Evolutionary conservation across 768 basidiomycete genomes (phyloP), one percentile per base, ranked within the genome.

Genomic region (Hericium alpestre): DNA sequence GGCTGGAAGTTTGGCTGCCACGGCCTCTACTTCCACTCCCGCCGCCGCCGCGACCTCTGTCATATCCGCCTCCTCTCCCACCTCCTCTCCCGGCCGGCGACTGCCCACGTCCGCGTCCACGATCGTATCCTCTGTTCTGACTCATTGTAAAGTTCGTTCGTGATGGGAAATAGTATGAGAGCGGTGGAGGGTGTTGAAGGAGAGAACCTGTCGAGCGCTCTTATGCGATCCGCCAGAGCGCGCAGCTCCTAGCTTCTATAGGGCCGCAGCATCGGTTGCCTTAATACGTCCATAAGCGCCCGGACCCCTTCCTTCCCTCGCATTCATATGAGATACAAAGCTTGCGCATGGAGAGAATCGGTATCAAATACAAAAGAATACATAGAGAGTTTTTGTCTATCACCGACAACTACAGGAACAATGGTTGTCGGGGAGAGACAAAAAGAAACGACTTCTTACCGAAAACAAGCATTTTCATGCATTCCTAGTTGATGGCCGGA

Each of bases 361-460:
- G n/a, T 16, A 20, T 13, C 18, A 37, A 38, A 12, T 32, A 16
- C 25, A 51, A 20, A 51, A 27, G 25, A 11, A 39, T 8, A 10
- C 32, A 38, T 53, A 12, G 18, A 20, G 18, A 15, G 16, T 20
- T 38, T 53, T 53, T 53, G 37, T 53, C 52, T 53, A 38, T 53
- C 52, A 32, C 38, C 52, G 52, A 53, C 52, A 53, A 37, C 38
- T 38, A 53, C 18, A 37, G 20, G 25, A 38, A 22, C 20, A 15
- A 38, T 53, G 32, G 52, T 53, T 53, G 52, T 53, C 52, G 52
- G 38, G 32, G 52, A 53, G 38, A 53, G 52, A 53, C 37, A 53
- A 53, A 53, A 53, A 32, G 18, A 51, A 51, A 18, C 18, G 27
- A 25, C 49, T n/a, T 16, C 49, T 23, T 51, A 51, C 49, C 49